A percentile compares a stretch with the other conserved stretches of the same genome.
phyloP scores from a whole-genome alignment of 1,284 basidiomycete species.

The Rhizopogon hawkerae region DNA sequence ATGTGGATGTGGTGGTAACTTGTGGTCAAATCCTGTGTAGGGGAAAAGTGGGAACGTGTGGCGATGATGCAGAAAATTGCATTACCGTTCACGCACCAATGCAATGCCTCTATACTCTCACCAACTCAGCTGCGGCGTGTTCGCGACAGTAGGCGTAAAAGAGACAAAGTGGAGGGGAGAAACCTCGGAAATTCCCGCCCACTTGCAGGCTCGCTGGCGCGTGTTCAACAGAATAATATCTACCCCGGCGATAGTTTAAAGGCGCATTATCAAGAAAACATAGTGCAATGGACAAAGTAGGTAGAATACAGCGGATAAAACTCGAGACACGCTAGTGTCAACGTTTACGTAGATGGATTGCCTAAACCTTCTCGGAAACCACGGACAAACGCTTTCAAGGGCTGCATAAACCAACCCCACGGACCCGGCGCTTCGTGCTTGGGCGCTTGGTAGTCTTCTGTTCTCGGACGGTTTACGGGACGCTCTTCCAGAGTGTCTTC shows the following conservation, averaged over 20 bases:
- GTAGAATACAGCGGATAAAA: not conserved
- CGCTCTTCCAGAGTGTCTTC: constrained; percentile 30
- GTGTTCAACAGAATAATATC: constrained; percentile 5
- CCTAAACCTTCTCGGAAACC: constrained; percentile 55
- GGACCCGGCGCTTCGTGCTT: constrained; percentile 36
- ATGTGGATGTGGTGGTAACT: not conserved
- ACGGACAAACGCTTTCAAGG: constrained; percentile 52
- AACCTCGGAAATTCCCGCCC: constrained; percentile 24
- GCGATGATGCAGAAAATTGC: constrained; percentile 4
- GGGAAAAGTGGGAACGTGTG: constrained; percentile 5
- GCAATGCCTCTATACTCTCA: not conserved
- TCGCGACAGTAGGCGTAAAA: constrained; percentile 10
- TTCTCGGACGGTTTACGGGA: constrained; percentile 43
- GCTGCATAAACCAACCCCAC: constrained; percentile 50
- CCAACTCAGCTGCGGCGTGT: not conserved
- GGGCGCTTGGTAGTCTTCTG: constrained; percentile 35
- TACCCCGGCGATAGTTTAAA: not conserved
- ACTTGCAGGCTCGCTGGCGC: constrained; percentile 7
- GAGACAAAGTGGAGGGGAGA: constrained; percentile 6
- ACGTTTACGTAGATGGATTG: constrained; percentile 15
- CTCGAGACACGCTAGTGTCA: constrained; percentile 3
- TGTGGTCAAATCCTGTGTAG: constrained; percentile 4
- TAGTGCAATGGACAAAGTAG: constrained; percentile 11
- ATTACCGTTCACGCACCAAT: not conserved
- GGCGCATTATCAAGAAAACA: constrained; percentile 5